phyloP scores from a whole-genome alignment of 2,329 filamentous ascomycete genomes.

The Trichophyton verrucosum region DNA sequence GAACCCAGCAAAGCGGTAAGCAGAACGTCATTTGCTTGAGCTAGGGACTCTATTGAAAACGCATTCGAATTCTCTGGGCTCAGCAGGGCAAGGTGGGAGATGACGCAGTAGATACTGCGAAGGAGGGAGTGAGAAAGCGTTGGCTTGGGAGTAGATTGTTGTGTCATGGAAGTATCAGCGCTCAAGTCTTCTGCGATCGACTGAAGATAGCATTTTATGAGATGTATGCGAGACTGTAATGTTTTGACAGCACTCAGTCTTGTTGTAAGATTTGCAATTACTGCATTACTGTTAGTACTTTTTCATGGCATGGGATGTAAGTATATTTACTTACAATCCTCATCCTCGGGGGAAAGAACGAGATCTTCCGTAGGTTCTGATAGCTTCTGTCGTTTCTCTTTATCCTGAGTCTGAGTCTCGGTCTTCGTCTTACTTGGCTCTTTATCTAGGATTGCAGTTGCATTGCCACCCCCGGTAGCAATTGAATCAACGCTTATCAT shows the following conservation, averaged over 20 bases:
- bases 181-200: constrained; percentile 40
- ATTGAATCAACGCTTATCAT: constrained; percentile 97
- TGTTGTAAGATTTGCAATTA: constrained; percentile 59
- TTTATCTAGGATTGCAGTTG: constrained; percentile 45
- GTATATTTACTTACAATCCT: constrained; percentile 41
- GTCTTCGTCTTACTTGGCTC: constrained; percentile 9
- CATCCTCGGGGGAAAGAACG: constrained; percentile 46
- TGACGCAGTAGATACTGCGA: constrained; percentile 74
- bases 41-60: constrained; percentile 58
- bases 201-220: constrained; percentile 65
- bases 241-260: constrained; percentile 92
- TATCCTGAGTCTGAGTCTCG: constrained; percentile 15
- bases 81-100: constrained; percentile 70
- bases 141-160: constrained; percentile 19
- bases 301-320: background rate
- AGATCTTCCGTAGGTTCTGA: constrained; percentile 18
- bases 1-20: constrained; percentile 64
- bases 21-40: constrained; percentile 73
- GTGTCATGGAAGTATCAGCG: constrained; percentile 38
- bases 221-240: constrained; percentile 63
- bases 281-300: constrained; percentile 21
- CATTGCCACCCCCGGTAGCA: constrained; percentile 70
- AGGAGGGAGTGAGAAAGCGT: constrained; percentile 55
- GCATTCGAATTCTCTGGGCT: constrained; percentile 55
- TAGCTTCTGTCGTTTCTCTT: constrained; percentile 18